Conservation (phyloP, 2,329 filamentous ascomycete genomes). For the Aaosphaeria pasadenensis region DNA sequence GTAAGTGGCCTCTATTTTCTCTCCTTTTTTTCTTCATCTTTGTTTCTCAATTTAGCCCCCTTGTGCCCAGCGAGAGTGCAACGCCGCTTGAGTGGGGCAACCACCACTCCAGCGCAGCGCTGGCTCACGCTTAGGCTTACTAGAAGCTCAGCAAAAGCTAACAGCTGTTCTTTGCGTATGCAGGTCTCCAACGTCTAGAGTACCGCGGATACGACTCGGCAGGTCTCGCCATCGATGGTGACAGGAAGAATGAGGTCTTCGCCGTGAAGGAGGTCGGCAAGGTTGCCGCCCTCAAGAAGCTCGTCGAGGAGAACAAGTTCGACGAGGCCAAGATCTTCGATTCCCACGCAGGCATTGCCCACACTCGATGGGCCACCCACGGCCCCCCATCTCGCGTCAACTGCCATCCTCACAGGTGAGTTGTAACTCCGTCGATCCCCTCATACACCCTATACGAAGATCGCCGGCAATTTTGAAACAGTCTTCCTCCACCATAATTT, state of each 20-base stretch:
- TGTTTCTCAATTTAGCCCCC: slow-evolving; percentile 4
- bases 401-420: slow-evolving; percentile 97
- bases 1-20: slow-evolving; percentile 50
- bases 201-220: slow-evolving; percentile 99
- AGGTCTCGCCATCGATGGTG: slow-evolving; percentile 90
- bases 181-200: slow-evolving; percentile 91
- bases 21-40: no score
- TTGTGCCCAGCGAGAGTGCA: neutral
- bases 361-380: slow-evolving; percentile 99
- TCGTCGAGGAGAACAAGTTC: slow-evolving; percentile 79
- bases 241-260: slow-evolving; percentile 97
- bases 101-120: neutral
- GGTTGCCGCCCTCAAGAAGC: slow-evolving; percentile 91
- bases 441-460: no score
- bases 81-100: neutral
- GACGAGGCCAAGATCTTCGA: slow-evolving; percentile 93
- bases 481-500: no score
- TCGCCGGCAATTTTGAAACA: no score
- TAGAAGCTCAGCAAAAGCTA: slow-evolving; percentile 15
- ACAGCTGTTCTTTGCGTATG: slow-evolving; percentile 15
- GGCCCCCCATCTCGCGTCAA: slow-evolving; percentile 89
- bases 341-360: slow-evolving; percentile 96
- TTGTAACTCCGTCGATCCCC: slow-evolving; percentile 7
- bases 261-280: slow-evolving; percentile 99
- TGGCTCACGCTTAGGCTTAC: neutral